Percentiles rank a stretch among this genome's conserved stretches.
Evolutionary conservation across 192 early-diverging fungal genomes (phyloP).

Genomic region (Piromyces finnis): DNA sequence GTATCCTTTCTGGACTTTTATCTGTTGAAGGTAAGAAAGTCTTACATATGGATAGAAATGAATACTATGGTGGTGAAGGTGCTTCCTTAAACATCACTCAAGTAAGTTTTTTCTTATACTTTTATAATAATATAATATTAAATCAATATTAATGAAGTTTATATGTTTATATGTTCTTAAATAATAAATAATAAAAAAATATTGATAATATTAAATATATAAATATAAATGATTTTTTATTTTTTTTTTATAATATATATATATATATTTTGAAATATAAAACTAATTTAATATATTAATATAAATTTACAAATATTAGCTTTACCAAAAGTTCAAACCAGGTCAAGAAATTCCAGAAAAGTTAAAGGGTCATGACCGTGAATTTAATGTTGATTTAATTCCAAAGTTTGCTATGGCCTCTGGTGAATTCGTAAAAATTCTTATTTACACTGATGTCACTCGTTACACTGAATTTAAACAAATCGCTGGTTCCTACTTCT

Average conservation of each 20-base stretch:
- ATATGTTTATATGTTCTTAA: too few relatives aligned
- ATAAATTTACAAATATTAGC: constrained; percentile 21
- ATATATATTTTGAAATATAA: too few relatives aligned
- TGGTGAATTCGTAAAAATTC: constrained; percentile 90
- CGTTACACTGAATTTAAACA: constrained; percentile 96
- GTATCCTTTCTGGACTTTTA: constrained; percentile 69
- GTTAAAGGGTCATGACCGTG: constrained; percentile 40
- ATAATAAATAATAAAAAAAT: too few relatives aligned
- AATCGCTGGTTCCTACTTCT: constrained; percentile 84
- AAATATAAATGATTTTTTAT: too few relatives aligned
- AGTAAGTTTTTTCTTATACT: constrained; percentile 20
- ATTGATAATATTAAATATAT: too few relatives aligned
- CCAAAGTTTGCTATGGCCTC: constrained; percentile 99
- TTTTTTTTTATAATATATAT: too few relatives aligned
- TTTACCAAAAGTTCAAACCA: constrained; percentile 52
- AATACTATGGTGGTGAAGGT: constrained; percentile 96
- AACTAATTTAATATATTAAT: too few relatives aligned
- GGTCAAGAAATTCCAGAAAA: constrained; percentile 19
- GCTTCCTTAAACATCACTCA: constrained; percentile 92
- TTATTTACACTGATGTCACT: constrained; percentile 94
- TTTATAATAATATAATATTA: too few relatives aligned
- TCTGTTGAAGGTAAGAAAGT: constrained; percentile 84
- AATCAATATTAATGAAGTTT: too few relatives aligned
- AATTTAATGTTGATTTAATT: constrained; percentile 95
- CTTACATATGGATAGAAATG: constrained; percentile 79